Conservation (phyloP, 2,329 filamentous ascomycete genomes). For the Emergomyces pasteurianus region DNA sequence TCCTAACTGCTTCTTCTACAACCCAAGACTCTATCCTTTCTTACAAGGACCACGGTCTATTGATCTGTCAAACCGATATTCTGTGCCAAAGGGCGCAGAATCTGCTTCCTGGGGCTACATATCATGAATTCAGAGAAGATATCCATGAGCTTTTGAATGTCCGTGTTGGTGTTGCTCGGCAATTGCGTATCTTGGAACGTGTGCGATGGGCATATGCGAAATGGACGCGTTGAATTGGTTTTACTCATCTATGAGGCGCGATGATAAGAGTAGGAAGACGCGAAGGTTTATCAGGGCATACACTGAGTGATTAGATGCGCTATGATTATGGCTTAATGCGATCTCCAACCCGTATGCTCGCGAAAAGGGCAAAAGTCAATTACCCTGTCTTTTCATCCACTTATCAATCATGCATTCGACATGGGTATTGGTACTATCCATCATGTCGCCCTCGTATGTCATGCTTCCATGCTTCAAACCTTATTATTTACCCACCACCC, state of each 20-base stretch:
- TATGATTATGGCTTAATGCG: neutral
- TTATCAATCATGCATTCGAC: too few relatives aligned
- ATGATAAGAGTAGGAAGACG: neutral
- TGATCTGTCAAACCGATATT: constrained; percentile 82
- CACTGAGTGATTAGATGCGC: neutral
- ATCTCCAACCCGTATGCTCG: too few relatives aligned
- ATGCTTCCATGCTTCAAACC: too few relatives aligned
- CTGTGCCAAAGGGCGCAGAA: constrained; percentile 56
- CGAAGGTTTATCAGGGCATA: neutral
- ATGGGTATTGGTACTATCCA: too few relatives aligned
- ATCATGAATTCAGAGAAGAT: constrained; percentile 80
- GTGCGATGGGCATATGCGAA: constrained; percentile 84
- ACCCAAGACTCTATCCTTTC: constrained; percentile 63
- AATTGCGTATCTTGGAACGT: constrained; percentile 66
- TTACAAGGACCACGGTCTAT: constrained; percentile 83
- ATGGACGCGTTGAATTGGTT: constrained; percentile 43
- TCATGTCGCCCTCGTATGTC: too few relatives aligned
- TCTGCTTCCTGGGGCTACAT: constrained; percentile 61
- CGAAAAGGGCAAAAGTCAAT: too few relatives aligned
- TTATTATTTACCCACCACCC: too few relatives aligned
- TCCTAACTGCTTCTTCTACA: constrained; percentile 56
- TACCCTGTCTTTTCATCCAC: too few relatives aligned
- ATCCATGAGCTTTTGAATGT: constrained; percentile 76
- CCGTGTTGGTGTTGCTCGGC: constrained; percentile 60
- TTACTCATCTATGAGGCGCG: neutral